Conservation (phyloP, 1,139 yeast species). For the Blastobotrys persicus region DNA sequence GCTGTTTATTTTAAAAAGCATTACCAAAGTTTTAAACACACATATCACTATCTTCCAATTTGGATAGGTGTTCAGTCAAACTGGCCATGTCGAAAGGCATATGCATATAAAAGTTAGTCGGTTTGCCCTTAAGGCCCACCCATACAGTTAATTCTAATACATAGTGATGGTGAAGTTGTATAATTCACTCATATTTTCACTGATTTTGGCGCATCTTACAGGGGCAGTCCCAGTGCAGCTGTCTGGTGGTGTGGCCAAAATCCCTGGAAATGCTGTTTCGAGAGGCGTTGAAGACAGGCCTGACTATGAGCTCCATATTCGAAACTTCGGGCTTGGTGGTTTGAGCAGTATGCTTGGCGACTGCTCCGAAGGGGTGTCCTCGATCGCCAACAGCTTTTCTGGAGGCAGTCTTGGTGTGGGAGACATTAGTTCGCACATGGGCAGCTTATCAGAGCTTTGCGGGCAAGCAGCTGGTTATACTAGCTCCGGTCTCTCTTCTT, state of each 20-base stretch:
- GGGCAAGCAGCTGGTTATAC: constrained; percentile 7
- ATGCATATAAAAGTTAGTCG: not conserved
- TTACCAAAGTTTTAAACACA: not conserved
- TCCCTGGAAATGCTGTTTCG: too few species aligned
- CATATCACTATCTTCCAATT: too few species aligned
- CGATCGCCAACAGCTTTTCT: not conserved
- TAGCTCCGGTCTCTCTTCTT: constrained; percentile 3
- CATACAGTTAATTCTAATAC: too few species aligned
- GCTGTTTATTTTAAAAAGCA: not conserved
- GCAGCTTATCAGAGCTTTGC: constrained; percentile 5
- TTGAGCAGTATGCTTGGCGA: constrained; percentile 6
- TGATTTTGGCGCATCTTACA: not conserved
- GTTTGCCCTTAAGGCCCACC: not conserved
- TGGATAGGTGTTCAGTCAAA: not conserved
- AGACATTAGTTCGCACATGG: not conserved
- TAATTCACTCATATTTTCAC: not conserved
- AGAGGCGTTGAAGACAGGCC: not conserved
- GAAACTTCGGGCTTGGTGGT: constrained; percentile 6
- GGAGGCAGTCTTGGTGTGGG: constrained; percentile 1
- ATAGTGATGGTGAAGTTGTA: constrained; percentile 4
- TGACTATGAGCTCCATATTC: constrained; percentile 4
- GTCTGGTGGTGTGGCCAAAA: not conserved
- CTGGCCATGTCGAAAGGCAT: not conserved
- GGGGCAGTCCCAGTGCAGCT: not conserved
- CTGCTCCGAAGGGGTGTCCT: constrained; percentile 4